A percentile compares a stretch with the other conserved stretches of the same genome.
Evolutionary conservation across 2,329 filamentous ascomycete genomes (phyloP).

Genomic region (Pseudogymnoascus sp.): DNA sequence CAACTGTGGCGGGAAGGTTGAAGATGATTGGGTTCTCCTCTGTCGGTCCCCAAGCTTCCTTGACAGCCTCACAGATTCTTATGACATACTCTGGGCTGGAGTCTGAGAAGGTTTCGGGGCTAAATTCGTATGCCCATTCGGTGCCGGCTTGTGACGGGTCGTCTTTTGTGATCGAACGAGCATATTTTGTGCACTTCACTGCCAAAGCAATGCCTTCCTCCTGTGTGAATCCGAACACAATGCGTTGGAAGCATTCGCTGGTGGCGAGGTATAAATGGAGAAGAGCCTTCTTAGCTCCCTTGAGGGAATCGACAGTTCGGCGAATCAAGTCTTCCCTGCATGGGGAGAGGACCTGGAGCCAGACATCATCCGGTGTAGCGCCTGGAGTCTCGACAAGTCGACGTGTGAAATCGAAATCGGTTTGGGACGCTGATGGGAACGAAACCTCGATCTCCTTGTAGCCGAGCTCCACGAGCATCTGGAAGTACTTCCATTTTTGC

Average conservation of each 20-base stretch:
- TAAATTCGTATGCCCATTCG: slow-evolving; percentile 75
- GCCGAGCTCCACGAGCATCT: slow-evolving; percentile 83
- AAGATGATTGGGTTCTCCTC: slow-evolving; percentile 82
- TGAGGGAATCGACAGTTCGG: slow-evolving; percentile 80
- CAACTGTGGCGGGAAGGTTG: slow-evolving; percentile 92
- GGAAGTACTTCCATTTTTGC: slow-evolving; percentile 92
- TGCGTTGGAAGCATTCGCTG: slow-evolving; percentile 85
- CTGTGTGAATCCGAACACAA: slow-evolving; percentile 83
- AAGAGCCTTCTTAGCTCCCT: slow-evolving; percentile 85
- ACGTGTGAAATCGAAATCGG: slow-evolving; percentile 91
- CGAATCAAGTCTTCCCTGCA: slow-evolving; percentile 87
- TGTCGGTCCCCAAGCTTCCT: slow-evolving; percentile 82
- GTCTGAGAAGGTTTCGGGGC: slow-evolving; percentile 85
- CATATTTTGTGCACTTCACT: slow-evolving; percentile 76
- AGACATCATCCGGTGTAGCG: slow-evolving; percentile 79
- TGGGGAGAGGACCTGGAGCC: slow-evolving; percentile 83
- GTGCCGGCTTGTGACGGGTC: slow-evolving; percentile 50
- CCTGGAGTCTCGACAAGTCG: slow-evolving; percentile 79
- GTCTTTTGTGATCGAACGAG: slow-evolving; percentile 82
- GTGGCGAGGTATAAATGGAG: slow-evolving; percentile 95
- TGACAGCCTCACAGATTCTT: slow-evolving; percentile 83
- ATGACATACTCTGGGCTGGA: slow-evolving; percentile 76
- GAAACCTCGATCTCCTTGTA: slow-evolving; percentile 98
- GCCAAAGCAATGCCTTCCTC: slow-evolving; percentile 76
- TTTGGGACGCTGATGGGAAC: slow-evolving; percentile 89